Conservation (phyloP, 2,329 filamentous ascomycete species). For the Decorospora gaudefroyi region DNA sequence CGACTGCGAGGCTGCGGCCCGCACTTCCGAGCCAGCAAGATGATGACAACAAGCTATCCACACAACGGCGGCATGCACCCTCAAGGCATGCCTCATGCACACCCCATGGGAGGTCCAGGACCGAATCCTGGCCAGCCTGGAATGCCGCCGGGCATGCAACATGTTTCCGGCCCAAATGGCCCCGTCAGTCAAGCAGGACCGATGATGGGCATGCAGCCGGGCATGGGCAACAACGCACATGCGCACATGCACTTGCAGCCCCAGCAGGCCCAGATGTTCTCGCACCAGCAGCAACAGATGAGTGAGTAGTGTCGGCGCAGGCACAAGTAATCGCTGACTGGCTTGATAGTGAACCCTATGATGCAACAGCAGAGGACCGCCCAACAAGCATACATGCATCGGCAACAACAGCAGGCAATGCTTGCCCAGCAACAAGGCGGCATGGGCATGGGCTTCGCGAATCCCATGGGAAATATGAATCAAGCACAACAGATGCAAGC, state of each 20-base stretch:
- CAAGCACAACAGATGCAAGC: conserved; percentile 39
- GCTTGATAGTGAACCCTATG: conserved; percentile 45
- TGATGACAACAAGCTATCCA: conserved; percentile 72
- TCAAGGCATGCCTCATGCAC: conserved; percentile 67
- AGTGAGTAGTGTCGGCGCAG: conserved; percentile 38
- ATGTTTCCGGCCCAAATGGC: conserved; percentile 70
- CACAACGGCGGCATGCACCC: conserved; percentile 74
- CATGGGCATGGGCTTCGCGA: conserved; percentile 59
- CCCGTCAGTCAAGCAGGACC: conserved; percentile 70
- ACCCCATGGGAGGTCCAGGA: conserved; percentile 68
- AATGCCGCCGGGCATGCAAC: conserved; percentile 70
- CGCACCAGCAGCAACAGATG: conserved; percentile 52
- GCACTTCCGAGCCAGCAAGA: conserved; percentile 49
- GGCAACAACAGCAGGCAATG: conserved; percentile 58
- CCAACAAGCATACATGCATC: conserved; percentile 55
- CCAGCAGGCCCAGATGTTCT: conserved; percentile 61
- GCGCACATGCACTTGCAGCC: conserved; percentile 74
- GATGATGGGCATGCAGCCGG: conserved; percentile 79
- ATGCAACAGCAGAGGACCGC: conserved; percentile 50
- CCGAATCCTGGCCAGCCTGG: conserved; percentile 70
- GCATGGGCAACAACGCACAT: conserved; percentile 66
- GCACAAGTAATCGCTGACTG: conserved; percentile 14
- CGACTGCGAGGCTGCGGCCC: conserved; percentile 20
- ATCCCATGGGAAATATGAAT: conserved; percentile 59
- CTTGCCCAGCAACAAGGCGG: conserved; percentile 58